Evolutionary conservation across 2,329 filamentous ascomycete species (phyloP), one percentile per base, ranked within the genome.

Genomic region (Diaporthe sp.): DNA sequence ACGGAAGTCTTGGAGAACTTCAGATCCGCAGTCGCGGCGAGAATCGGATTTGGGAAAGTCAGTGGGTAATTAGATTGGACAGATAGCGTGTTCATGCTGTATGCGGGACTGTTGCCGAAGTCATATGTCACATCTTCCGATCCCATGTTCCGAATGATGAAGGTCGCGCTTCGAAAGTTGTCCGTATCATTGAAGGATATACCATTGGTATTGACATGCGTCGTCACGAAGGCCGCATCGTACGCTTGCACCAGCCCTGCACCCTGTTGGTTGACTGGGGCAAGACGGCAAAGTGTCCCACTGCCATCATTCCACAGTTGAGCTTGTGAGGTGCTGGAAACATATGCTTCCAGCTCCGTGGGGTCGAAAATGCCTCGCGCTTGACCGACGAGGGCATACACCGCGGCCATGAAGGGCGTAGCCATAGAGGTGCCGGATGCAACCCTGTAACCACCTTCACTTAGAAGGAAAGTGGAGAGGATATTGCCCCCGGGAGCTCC

Each of bases 391-490:
- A 76, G 75, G 4, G 75, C 73, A 19, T 73, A 75, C 5, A 76
- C 69, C 22, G 57, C 75, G 17, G 75, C 75, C 38, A 70, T 83
- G 19, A 90, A 85, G 10, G 90, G 90, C 45, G 87, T 87, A 4
- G 90, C 86, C 91, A 93, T 92, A 1, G 89, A 91, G 0, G 89
- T 91, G 17, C 90, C 90, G 45, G 84, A 90, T 35, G 86, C 81
- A 1, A 91, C 85, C 30, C 85, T 86, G 70, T 91, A 92, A 40
- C 82, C 82, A 33, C 87, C 87, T 42, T 83, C 78, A 4, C 81
- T 81, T 4, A 85, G 79, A 0, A 88, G 89, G 76, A 85, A 92
- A 0, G 90, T 92, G 13, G 89, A 91, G 35, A 92, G 81, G 60
- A 92, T 91, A 68, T 85, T 85, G 64, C 89, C 89, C 47, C 90